A percentile compares a stretch with the other conserved stretches of the same genome.
Conservation (phyloP, 495 filamentous ascomycete species). For the Parmelia sp. region DNA sequence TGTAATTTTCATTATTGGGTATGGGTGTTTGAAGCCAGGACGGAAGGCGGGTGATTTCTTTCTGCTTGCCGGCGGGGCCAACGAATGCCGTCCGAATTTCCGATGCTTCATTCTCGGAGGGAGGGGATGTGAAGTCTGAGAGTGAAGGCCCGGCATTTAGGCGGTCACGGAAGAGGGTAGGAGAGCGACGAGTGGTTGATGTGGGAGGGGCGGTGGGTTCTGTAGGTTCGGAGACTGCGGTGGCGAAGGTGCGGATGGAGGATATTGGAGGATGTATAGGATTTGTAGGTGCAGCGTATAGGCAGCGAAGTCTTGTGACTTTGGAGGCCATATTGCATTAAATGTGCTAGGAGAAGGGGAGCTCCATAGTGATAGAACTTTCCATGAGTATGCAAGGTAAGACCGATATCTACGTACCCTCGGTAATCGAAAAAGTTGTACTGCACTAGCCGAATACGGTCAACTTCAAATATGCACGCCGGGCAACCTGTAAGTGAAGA, state of each 20-base stretch:
- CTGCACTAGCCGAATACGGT: background rate
- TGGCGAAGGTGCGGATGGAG: conserved; percentile 37
- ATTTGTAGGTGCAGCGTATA: conserved; percentile 25
- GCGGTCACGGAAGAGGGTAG: conserved; percentile 73
- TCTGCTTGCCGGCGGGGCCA: conserved; percentile 72
- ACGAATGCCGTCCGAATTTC: conserved; percentile 71
- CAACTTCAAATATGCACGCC: background rate
- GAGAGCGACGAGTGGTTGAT: conserved; percentile 36
- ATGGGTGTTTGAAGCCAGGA: conserved; percentile 96
- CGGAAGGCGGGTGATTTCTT: conserved; percentile 84
- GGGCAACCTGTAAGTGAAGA: background rate
- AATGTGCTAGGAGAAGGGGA: background rate
- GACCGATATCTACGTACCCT: background rate
- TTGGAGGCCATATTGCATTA: conserved; percentile 32
- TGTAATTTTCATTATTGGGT: conserved; percentile 73
- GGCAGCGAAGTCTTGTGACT: conserved; percentile 28
- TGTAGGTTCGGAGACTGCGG: conserved; percentile 32
- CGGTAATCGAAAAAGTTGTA: background rate
- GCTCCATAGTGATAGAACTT: background rate
- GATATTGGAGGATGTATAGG: conserved; percentile 11
- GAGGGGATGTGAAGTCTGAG: conserved; percentile 58
- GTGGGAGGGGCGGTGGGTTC: conserved; percentile 23
- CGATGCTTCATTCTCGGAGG: conserved; percentile 37
- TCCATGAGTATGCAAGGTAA: background rate
- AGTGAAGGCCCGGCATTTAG: conserved; percentile 79